Percentiles rank a stretch among this genome's conserved stretches.
These are phyloP conservation scores for Linnemannia elongata DNA, from an alignment of 192 early-diverging fungal species.

Conservation along the genomic window DNA sequence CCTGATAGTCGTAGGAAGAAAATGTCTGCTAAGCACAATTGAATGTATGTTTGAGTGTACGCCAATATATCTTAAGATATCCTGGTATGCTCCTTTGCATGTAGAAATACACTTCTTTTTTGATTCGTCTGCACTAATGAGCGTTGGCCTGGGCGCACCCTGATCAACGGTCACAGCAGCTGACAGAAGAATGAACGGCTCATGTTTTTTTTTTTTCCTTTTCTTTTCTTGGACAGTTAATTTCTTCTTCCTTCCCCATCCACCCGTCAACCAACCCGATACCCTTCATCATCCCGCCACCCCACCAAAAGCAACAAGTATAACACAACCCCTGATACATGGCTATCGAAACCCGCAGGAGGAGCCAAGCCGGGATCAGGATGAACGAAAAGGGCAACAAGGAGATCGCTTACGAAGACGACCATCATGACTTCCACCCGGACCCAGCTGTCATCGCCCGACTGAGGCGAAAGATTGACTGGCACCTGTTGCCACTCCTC, in stretches of 20 bases:
- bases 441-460: constrained; percentile 38
- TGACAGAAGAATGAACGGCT: neutral
- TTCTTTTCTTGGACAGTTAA: neutral
- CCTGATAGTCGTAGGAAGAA: too few relatives aligned
- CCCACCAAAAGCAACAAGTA: neutral
- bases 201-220: neutral
- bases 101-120: too few relatives aligned
- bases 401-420: neutral
- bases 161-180: neutral
- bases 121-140: neutral
- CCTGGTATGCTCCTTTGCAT: too few relatives aligned
- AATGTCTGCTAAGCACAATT: too few relatives aligned
- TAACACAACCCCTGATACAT: neutral
- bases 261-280: neutral
- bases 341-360: neutral
- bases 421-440: constrained; percentile 16
- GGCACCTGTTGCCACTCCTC: constrained; percentile 71
- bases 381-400: neutral
- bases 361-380: neutral
- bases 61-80: too few relatives aligned
- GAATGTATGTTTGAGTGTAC: too few relatives aligned
- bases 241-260: neutral
- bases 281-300: neutral
- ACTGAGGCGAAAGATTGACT: constrained; percentile 71
- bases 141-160: neutral